Percentiles rank a stretch among this genome's conserved stretches.
phyloP scores from a whole-genome alignment of 2,329 filamentous ascomycete genomes.

The Zymoseptoria passerinii region DNA sequence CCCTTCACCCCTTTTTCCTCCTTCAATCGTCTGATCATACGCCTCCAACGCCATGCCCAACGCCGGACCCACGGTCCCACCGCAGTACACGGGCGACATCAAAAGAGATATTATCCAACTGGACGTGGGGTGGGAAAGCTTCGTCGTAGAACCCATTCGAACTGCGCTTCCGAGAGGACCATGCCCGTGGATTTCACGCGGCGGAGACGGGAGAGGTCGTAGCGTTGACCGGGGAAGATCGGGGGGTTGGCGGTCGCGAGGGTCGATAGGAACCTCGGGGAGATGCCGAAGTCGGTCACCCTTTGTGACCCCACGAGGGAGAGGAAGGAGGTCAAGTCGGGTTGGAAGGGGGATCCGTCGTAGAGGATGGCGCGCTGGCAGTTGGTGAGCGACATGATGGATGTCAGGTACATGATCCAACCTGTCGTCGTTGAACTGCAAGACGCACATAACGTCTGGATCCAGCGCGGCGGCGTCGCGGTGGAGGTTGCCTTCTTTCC shows the following conservation, averaged over 20 bases:
- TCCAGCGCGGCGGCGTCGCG: constrained; percentile 33
- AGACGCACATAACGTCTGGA: constrained; percentile 30
- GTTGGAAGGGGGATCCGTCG: constrained; percentile 72
- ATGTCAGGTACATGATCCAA: constrained; percentile 80
- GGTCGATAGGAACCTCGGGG: constrained; percentile 69
- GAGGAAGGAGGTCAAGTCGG: constrained; percentile 56
- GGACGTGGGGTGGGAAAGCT: constrained; percentile 58
- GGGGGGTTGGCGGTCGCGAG: constrained; percentile 54
- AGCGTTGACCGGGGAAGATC: constrained; percentile 49
- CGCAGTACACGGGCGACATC: constrained; percentile 56
- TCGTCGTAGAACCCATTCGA: constrained; percentile 74
- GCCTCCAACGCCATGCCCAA: constrained; percentile 49
- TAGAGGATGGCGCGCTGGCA: constrained; percentile 63
- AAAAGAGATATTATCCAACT: constrained; percentile 64
- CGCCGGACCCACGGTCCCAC: constrained; percentile 47
- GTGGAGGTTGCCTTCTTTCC: constrained; percentile 55
- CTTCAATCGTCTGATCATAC: constrained; percentile 49
- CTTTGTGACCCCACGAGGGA: constrained; percentile 53
- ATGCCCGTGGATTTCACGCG: constrained; percentile 68
- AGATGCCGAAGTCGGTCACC: constrained; percentile 66
- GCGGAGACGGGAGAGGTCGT: constrained; percentile 54
- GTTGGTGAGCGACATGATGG: constrained; percentile 49
- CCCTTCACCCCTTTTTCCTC: constrained; percentile 38
- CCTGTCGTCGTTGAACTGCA: constrained; percentile 62
- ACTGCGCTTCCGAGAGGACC: constrained; percentile 68